A percentile compares a stretch with the other conserved stretches of the same genome.
phyloP scores from a whole-genome alignment of 1,284 basidiomycete species.

The Quambalaria eucalypti region DNA sequence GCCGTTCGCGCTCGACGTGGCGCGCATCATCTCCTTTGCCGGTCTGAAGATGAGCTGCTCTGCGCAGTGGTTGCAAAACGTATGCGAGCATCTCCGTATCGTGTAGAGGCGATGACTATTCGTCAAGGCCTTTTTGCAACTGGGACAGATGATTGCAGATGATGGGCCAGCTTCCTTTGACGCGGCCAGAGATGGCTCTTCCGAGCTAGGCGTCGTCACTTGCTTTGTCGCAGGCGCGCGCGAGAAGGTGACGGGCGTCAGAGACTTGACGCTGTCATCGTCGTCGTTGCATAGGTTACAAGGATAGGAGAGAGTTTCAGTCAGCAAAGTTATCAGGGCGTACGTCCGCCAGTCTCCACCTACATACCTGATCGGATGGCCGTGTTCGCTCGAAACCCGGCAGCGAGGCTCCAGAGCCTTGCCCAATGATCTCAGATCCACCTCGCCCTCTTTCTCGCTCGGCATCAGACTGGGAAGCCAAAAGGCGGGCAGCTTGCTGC shows the following conservation, averaged over 20 bases:
- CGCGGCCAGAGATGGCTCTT: background rate
- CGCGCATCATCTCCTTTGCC: background rate
- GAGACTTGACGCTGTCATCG: constrained; percentile 64
- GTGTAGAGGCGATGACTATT: background rate
- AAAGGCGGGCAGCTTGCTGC: constrained; percentile 81
- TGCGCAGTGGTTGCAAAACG: background rate
- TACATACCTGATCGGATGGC: constrained; percentile 4
- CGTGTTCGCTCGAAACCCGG: constrained; percentile 54
- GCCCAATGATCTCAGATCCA: constrained; percentile 59
- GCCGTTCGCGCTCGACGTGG: constrained; percentile 55
- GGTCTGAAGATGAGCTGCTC: background rate
- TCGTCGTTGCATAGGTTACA: background rate
- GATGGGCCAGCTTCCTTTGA: no score
- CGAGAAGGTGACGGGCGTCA: constrained; percentile 64
- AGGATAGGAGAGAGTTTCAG: background rate
- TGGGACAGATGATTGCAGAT: constrained; percentile 5
- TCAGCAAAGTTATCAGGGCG: background rate
- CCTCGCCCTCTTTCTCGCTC: constrained; percentile 5
- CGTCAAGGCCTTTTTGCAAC: constrained; percentile 69
- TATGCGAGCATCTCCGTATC: constrained; percentile 1
- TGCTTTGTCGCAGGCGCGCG: constrained; percentile 12
- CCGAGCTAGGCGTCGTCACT: constrained; percentile 2
- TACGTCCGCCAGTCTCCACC: background rate
- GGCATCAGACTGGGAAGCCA: constrained; percentile 53
- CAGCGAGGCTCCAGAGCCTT: constrained; percentile 73